Evolutionary conservation across 1,139 yeast species (phyloP).

Genomic region (Citeromyces siamensis): DNA sequence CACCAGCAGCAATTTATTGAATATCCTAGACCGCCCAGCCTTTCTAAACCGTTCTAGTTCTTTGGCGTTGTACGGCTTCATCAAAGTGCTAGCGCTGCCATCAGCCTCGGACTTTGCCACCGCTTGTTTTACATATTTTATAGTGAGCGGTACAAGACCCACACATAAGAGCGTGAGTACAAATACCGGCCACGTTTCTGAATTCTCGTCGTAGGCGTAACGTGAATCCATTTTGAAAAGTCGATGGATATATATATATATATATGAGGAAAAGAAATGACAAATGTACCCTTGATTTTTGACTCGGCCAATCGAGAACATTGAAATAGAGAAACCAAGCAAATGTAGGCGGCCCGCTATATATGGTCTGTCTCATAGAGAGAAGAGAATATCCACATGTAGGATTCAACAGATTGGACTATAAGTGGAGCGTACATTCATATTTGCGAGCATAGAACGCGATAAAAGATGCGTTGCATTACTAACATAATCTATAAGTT

Average conservation of each 20-base stretch:
- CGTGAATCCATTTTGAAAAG: background rate
- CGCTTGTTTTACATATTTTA: constrained; percentile 24
- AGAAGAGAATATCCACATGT: too few species aligned
- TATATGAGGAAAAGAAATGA: too few species aligned
- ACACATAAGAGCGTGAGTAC: constrained; percentile 59
- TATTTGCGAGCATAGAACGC: too few species aligned
- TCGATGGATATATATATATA: constrained; percentile 15
- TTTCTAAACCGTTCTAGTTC: constrained; percentile 29
- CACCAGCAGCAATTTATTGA: constrained; percentile 32
- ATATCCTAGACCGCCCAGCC: constrained; percentile 18
- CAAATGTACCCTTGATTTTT: too few species aligned
- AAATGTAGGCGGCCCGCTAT: too few species aligned
- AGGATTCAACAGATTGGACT: too few species aligned
- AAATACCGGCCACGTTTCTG: constrained; percentile 95
- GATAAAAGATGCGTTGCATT: too few species aligned
- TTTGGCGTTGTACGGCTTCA: constrained; percentile 27
- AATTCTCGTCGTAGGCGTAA: constrained; percentile 77
- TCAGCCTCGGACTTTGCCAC: constrained; percentile 8
- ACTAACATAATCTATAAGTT: too few species aligned
- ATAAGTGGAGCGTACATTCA: too few species aligned
- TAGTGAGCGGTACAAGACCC: constrained; percentile 60
- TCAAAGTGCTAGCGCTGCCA: constrained; percentile 10
- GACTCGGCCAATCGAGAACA: too few species aligned
- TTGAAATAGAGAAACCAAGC: too few species aligned
- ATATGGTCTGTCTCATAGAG: too few species aligned